Percentiles rank a stretch among this genome's conserved stretches.
Conservation (phyloP, 1,284 basidiomycete species). For the Apiotrichum sp. region DNA sequence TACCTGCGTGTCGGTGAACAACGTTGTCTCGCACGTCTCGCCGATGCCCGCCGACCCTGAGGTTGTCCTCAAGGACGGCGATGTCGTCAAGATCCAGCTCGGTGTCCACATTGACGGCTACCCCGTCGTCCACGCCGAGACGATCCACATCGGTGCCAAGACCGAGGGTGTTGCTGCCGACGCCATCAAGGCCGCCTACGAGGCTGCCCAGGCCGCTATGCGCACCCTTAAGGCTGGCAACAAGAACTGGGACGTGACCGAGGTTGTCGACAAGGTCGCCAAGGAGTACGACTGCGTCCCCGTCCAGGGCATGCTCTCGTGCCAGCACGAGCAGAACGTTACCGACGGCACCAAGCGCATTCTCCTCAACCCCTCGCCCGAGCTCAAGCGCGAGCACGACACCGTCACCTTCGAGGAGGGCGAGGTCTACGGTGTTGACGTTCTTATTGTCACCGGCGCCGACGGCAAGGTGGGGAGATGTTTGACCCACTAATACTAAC, state of each 20-base stretch:
- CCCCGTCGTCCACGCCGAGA: constrained; percentile 66
- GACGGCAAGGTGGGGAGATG: constrained; percentile 67
- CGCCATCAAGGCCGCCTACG: constrained; percentile 86
- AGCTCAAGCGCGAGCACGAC: constrained; percentile 78
- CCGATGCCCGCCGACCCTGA: constrained; percentile 54
- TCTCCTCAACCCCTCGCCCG: constrained; percentile 78
- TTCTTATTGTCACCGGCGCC: constrained; percentile 78
- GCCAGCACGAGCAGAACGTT: constrained; percentile 74
- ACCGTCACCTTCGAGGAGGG: constrained; percentile 79
- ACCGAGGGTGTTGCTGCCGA: constrained; percentile 80
- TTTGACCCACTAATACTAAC: neutral
- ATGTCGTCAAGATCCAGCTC: constrained; percentile 92
- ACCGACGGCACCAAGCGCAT: constrained; percentile 97
- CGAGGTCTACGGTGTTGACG: constrained; percentile 94
- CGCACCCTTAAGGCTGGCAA: constrained; percentile 78
- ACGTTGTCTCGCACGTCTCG: constrained; percentile 55
- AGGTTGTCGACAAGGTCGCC: constrained; percentile 69
- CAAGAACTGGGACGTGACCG: constrained; percentile 93
- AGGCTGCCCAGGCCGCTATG: constrained; percentile 85
- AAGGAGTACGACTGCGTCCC: constrained; percentile 75
- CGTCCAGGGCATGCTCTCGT: constrained; percentile 67
- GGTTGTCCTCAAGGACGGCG: constrained; percentile 78
- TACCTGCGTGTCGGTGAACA: constrained; percentile 86
- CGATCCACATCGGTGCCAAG: constrained; percentile 74
- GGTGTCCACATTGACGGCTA: constrained; percentile 93